These are phyloP conservation scores for Nasturtium officinale DNA, from an alignment of 345 rosid genomes.

Conservation along the genomic window DNA sequence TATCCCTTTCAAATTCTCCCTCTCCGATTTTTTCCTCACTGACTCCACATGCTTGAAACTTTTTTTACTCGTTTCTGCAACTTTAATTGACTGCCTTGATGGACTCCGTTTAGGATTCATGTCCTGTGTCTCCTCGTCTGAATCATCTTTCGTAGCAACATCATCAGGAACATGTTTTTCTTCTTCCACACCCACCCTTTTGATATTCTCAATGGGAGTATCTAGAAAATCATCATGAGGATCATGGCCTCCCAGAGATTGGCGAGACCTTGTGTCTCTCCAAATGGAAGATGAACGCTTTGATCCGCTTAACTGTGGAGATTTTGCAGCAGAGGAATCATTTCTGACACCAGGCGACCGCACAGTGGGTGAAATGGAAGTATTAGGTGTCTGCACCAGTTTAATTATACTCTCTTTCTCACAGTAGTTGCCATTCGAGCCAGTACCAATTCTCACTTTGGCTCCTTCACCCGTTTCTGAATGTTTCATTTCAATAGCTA, in stretches of 20 bases:
- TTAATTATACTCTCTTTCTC: conserved; percentile 47
- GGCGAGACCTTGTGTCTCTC: conserved; percentile 76
- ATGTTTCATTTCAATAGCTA: conserved; percentile 44
- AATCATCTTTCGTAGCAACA: conserved; percentile 42
- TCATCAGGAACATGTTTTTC: conserved; percentile 30
- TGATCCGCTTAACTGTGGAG: conserved; percentile 49
- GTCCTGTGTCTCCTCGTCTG: conserved; percentile 80
- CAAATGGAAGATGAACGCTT: conserved; percentile 74
- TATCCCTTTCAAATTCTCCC: conserved; percentile 69
- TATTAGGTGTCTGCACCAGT: conserved; percentile 45
- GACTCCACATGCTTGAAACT: conserved; percentile 75
- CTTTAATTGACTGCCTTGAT: conserved; percentile 47
- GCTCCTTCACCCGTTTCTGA: conserved; percentile 32
- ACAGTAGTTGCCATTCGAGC: conserved; percentile 25
- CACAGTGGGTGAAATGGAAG: conserved; percentile 41
- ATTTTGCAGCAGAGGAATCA: conserved; percentile 46
- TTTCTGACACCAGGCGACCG: conserved; percentile 32
- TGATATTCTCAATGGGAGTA: conserved; percentile 71
- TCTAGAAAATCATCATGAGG: conserved; percentile 92
- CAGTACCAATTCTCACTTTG: conserved; percentile 48
- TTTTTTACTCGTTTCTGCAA: conserved; percentile 47
- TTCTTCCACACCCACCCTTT: conserved; percentile 51
- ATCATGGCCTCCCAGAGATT: conserved; percentile 57
- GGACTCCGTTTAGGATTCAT: conserved; percentile 51
- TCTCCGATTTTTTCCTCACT: conserved; percentile 75